These are phyloP conservation scores for Talaromyces liani DNA, from an alignment of 495 filamentous ascomycete genomes.

Conservation along the genomic window DNA sequence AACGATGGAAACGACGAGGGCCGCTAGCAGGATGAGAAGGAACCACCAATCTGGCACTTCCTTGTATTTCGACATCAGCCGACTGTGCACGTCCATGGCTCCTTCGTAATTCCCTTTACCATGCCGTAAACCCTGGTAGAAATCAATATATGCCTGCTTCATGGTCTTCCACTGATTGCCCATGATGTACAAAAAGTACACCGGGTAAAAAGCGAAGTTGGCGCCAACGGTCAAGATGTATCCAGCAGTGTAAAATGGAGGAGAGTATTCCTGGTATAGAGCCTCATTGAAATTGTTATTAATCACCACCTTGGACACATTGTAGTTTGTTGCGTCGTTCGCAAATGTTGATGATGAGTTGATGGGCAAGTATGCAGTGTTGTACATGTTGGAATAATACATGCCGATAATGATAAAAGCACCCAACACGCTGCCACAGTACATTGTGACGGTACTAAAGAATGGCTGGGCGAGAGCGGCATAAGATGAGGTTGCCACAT, in stretches of 20 bases:
- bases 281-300: slow-evolving; percentile 38
- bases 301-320: slow-evolving; percentile 36
- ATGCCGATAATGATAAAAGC: slow-evolving; percentile 35
- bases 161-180: slow-evolving; percentile 1
- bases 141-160: background rate
- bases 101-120: background rate
- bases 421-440: slow-evolving; percentile 35
- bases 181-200: slow-evolving; percentile 51
- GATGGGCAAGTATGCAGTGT: slow-evolving; percentile 38
- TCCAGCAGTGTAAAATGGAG: slow-evolving; percentile 46
- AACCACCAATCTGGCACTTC: slow-evolving; percentile 27
- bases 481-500: slow-evolving; percentile 42
- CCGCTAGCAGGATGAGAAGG: background rate
- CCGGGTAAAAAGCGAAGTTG: slow-evolving; percentile 38
- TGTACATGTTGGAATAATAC: slow-evolving; percentile 36
- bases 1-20: background rate
- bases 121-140: background rate
- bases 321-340: slow-evolving; percentile 38
- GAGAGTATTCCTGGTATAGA: slow-evolving; percentile 24
- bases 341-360: slow-evolving; percentile 38
- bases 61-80: slow-evolving; percentile 22
- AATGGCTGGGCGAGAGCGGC: slow-evolving; percentile 56
- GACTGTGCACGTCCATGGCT: slow-evolving; percentile 36
- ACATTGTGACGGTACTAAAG: slow-evolving; percentile 42
- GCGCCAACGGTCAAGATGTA: slow-evolving; percentile 55